These are phyloP conservation scores for Alternaria novae-zelandiae DNA, from an alignment of 2,329 filamentous ascomycete species.

Conservation along the genomic window DNA sequence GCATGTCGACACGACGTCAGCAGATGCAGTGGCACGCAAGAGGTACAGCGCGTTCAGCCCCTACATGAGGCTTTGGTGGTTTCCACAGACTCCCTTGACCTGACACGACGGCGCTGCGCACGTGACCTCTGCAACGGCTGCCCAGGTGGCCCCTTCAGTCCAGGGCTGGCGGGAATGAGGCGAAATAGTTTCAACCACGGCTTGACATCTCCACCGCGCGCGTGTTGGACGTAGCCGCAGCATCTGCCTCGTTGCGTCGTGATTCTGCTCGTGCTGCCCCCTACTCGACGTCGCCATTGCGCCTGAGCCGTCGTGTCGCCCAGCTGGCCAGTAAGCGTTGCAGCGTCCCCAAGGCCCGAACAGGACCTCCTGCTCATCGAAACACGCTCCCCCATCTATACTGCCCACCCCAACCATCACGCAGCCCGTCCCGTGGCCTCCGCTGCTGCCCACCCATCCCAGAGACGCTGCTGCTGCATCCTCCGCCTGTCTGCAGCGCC, in stretches of 20 bases:
- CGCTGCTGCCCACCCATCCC: conserved; percentile 15
- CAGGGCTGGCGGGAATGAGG: conserved; percentile 14
- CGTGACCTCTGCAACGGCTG: conserved; percentile 16
- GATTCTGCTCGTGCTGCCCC: conserved; percentile 5
- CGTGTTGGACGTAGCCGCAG: not conserved
- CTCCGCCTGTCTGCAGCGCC: conserved; percentile 20
- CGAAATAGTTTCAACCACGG: conserved; percentile 8
- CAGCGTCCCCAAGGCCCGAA: conserved; percentile 34
- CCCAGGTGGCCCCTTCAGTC: not conserved
- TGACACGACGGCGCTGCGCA: conserved; percentile 5
- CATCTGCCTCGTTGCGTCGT: conserved; percentile 3
- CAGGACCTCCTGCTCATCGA: conserved; percentile 32
- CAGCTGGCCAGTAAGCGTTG: conserved; percentile 36
- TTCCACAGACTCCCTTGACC: not conserved
- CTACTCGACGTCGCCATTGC: conserved; percentile 24
- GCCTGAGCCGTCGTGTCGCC: conserved; percentile 23
- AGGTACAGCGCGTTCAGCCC: not conserved
- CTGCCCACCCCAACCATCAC: conserved; percentile 29
- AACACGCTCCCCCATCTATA: conserved; percentile 25
- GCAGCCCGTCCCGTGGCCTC: conserved; percentile 19
- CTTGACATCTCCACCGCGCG: not conserved
- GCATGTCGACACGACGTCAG: not conserved
- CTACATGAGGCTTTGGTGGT: not conserved
- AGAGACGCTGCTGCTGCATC: conserved; percentile 23
- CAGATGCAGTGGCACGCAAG: not conserved